phyloP scores from a whole-genome alignment of 805 yeast genomes.

The Yarrowia yakushimensis region DNA sequence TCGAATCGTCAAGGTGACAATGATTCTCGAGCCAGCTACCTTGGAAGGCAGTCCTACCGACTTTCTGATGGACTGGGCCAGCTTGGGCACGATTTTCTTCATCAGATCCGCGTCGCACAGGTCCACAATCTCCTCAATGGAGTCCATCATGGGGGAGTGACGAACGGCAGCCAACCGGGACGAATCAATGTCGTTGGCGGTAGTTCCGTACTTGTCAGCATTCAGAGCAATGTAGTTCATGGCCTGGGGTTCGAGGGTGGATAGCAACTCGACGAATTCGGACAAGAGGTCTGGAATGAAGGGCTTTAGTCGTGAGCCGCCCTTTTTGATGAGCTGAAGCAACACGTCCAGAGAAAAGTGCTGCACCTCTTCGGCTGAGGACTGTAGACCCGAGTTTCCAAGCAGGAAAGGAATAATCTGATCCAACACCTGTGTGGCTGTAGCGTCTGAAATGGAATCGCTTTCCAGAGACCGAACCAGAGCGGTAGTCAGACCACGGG shows the following conservation, averaged over 20 bases:
- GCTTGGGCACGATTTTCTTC: constrained; percentile 47
- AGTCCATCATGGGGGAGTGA: constrained; percentile 83
- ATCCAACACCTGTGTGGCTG: constrained; percentile 47
- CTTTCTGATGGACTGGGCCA: constrained; percentile 56
- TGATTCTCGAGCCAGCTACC: constrained; percentile 72
- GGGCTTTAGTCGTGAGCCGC: constrained; percentile 55
- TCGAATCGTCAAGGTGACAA: constrained; percentile 60
- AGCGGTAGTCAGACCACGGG: constrained; percentile 61
- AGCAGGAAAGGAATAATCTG: constrained; percentile 72
- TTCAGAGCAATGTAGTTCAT: constrained; percentile 80
- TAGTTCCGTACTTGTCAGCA: constrained; percentile 81
- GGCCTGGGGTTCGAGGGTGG: constrained; percentile 87
- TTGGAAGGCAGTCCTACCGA: constrained; percentile 91
- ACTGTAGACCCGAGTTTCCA: constrained; percentile 73
- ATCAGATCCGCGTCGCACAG: constrained; percentile 51
- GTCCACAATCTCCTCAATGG: constrained; percentile 68
- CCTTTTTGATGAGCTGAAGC: constrained; percentile 62
- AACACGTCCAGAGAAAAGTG: constrained; percentile 73
- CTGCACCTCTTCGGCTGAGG: constrained; percentile 82
- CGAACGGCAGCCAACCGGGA: constrained; percentile 70
- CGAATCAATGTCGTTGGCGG: constrained; percentile 69
- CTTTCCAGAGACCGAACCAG: constrained; percentile 50
- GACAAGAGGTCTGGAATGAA: constrained; percentile 66
- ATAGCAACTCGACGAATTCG: constrained; percentile 67
- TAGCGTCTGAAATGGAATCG: constrained; percentile 43